Evolutionary conservation across 257 asterid species (phyloP).

Genomic region (Capsicum chinense): DNA sequence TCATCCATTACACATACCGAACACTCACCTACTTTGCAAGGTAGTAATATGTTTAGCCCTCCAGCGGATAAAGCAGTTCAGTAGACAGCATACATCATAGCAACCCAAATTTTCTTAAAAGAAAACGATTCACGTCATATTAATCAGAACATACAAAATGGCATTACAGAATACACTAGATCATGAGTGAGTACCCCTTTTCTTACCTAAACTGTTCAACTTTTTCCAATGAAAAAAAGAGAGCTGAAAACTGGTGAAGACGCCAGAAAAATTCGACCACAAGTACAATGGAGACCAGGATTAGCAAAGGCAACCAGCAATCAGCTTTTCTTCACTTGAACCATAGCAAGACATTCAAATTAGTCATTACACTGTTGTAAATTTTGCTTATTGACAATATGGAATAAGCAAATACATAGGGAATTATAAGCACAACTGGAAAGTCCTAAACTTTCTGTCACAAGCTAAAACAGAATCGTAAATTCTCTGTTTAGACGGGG

Average conservation of each 20-base stretch:
- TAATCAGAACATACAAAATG: not conserved
- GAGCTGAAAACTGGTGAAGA: not conserved
- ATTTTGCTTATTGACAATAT: slow-evolving; percentile 25
- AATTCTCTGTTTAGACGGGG: not conserved
- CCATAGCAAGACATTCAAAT: not conserved
- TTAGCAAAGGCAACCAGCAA: not conserved
- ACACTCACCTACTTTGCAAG: not conserved
- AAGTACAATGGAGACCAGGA: slow-evolving; percentile 2
- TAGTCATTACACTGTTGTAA: not conserved
- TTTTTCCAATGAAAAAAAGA: not conserved
- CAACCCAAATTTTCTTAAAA: not conserved
- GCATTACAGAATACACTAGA: not conserved
- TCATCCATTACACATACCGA: not conserved
- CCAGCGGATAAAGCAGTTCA: not conserved
- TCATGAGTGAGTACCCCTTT: not conserved
- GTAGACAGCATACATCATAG: not conserved
- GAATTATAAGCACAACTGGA: slow-evolving; percentile 17
- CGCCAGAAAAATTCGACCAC: not conserved
- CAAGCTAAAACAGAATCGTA: not conserved
- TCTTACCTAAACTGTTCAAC: not conserved
- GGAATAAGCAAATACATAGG: not conserved
- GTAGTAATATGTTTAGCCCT: not conserved
- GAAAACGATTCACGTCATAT: not conserved
- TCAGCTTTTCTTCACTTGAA: not conserved
- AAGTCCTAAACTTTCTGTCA: not conserved